Percentiles rank a stretch among this genome's conserved stretches.
These are phyloP conservation scores for Jamesozyma lodderae DNA, from an alignment of 805 yeast genomes.

Conservation along the genomic window DNA sequence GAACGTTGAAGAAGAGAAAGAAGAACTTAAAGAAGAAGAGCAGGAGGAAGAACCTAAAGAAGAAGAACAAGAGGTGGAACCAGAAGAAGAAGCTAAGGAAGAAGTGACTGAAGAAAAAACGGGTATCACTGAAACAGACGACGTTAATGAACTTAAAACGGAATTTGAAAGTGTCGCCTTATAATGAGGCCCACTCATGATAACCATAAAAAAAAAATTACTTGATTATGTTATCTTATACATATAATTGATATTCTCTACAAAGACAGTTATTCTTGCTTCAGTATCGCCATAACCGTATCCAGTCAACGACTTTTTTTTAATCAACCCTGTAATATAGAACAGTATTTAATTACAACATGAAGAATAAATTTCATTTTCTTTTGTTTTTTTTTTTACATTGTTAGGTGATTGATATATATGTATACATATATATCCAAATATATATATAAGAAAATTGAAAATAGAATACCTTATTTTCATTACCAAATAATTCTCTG, in stretches of 20 bases:
- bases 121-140: constrained; percentile 5
- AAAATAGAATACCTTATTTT: too few relatives aligned
- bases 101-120: constrained; percentile 1
- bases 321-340: too few relatives aligned
- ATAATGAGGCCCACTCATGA: constrained; percentile 5
- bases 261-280: too few relatives aligned
- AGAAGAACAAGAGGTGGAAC: constrained; percentile 3
- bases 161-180: constrained; percentile 28
- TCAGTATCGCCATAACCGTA: too few relatives aligned
- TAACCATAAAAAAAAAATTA: not conserved
- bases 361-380: not conserved
- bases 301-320: too few relatives aligned
- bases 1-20: not conserved
- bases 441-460: too few relatives aligned
- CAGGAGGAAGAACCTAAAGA: constrained; percentile 5
- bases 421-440: not conserved
- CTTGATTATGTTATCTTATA: too few relatives aligned
- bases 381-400: not conserved
- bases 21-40: constrained; percentile 5
- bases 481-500: constrained; percentile 85
- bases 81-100: constrained; percentile 3
- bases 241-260: too few relatives aligned
- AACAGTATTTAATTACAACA: too few relatives aligned
- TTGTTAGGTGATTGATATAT: not conserved
- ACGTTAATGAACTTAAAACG: constrained; percentile 13